Evolutionary conservation across 139 green algal species (phyloP).

Genomic region (Mesotaenium endlicherianum): DNA sequence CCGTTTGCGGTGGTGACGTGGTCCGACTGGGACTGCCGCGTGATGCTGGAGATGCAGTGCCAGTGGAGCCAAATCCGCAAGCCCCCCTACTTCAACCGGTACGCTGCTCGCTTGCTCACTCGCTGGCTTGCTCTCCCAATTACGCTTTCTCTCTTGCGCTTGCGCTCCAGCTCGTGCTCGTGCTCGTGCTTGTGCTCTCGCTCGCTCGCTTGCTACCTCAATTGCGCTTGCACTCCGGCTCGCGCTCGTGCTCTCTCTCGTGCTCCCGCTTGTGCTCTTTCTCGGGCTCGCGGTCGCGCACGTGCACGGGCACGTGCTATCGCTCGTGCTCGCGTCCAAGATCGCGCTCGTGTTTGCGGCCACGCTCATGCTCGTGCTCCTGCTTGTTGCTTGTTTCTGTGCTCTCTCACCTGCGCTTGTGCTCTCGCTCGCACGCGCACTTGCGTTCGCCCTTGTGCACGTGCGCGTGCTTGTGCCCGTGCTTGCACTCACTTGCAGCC

Average conservation of each 20-base stretch:
- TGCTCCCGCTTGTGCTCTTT: too few species aligned
- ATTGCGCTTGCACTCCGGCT: too few species aligned
- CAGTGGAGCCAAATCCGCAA: slow-evolving; percentile 63
- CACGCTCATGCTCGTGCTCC: neutral
- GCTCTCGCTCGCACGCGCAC: neutral
- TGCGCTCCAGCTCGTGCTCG: too few species aligned
- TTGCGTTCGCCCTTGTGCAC: neutral
- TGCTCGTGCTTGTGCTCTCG: too few species aligned
- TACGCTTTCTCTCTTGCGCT: too few species aligned
- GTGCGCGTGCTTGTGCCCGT: neutral
- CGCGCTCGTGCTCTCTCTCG: too few species aligned
- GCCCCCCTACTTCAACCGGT: slow-evolving; percentile 62
- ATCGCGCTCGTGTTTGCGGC: too few species aligned
- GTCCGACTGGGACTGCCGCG: slow-evolving; percentile 65
- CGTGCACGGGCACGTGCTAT: too few species aligned
- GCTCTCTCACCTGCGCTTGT: neutral
- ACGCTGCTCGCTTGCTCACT: slow-evolving; percentile 49
- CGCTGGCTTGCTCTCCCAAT: too few species aligned
- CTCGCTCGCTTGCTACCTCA: too few species aligned
- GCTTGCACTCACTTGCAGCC: neutral
- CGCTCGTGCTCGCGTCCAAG: too few species aligned
- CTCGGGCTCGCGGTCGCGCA: too few species aligned
- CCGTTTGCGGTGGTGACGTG: slow-evolving; percentile 64
- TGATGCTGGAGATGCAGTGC: slow-evolving; percentile 64
- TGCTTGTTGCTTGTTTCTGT: neutral